Conservation (phyloP, 1,284 basidiomycete genomes). For the Cutaneotrichosporon mucoides region DNA sequence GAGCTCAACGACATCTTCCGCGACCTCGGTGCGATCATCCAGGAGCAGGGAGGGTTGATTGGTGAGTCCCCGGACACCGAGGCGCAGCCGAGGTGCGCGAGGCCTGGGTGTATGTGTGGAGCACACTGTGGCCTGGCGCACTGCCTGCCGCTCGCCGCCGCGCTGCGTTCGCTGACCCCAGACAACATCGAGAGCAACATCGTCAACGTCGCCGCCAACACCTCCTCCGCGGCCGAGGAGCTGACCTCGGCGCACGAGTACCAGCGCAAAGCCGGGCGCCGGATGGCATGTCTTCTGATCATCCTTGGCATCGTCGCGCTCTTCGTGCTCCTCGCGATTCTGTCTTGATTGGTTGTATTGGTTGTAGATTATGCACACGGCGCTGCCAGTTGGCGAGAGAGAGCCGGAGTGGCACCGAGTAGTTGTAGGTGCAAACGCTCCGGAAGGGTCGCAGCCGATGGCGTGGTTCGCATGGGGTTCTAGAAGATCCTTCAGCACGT, state of each 20-base stretch:
- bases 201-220: constrained; percentile 77
- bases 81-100: no score
- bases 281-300: constrained; percentile 84
- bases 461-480: no score
- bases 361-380: constrained; percentile 14
- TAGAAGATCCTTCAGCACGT: no score
- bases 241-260: constrained; percentile 87
- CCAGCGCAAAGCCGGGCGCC: constrained; percentile 85
- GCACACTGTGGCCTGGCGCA: no score
- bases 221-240: constrained; percentile 78
- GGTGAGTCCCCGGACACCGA: constrained; percentile 56
- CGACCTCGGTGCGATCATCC: constrained; percentile 89
- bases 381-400: background rate
- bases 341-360: background rate
- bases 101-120: no score
- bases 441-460: no score
- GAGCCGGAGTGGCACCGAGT: no score
- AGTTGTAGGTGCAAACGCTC: no score
- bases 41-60: constrained; percentile 91
- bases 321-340: constrained; percentile 85
- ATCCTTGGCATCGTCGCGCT: constrained; percentile 80
- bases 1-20: constrained; percentile 97
- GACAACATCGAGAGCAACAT: constrained; percentile 98
- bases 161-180: constrained; percentile 39
- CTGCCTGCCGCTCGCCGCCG: no score